Conservation (phyloP, 768 basidiomycete species). For the Amanita rimosa region DNA sequence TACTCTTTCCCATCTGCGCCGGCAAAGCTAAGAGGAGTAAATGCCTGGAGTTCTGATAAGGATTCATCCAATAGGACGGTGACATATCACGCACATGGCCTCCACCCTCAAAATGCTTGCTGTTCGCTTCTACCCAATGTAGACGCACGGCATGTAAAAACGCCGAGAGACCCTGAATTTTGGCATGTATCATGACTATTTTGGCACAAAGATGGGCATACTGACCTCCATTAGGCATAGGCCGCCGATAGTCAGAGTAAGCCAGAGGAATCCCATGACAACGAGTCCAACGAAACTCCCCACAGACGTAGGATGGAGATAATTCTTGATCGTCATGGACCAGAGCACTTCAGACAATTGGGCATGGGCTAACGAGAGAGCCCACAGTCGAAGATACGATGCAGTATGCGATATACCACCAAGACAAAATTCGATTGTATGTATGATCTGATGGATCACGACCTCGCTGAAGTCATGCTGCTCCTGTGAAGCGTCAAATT, state of each 20-base stretch:
- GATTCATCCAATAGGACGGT: slow-evolving; percentile 13
- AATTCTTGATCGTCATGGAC: slow-evolving; percentile 68
- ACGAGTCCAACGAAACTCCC: slow-evolving; percentile 42
- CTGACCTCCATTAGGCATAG: slow-evolving; percentile 94
- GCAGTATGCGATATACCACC: slow-evolving; percentile 98
- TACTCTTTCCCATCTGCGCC: slow-evolving; percentile 26
- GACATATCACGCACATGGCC: slow-evolving; percentile 62
- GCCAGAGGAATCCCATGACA: slow-evolving; percentile 57
- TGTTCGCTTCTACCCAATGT: slow-evolving; percentile 98
- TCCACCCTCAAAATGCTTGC: slow-evolving; percentile 87
- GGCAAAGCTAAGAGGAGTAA: slow-evolving; percentile 38
- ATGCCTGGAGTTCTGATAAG: slow-evolving; percentile 24
- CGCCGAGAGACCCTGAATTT: slow-evolving; percentile 79
- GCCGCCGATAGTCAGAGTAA: slow-evolving; percentile 60
- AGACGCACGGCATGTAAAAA: slow-evolving; percentile 94
- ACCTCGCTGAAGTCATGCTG: slow-evolving; percentile 91
- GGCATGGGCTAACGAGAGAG: slow-evolving; percentile 93
- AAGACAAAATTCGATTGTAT: slow-evolving; percentile 98
- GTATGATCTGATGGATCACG: slow-evolving; percentile 94
- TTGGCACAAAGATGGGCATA: slow-evolving; percentile 12
- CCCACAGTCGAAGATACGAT: slow-evolving; percentile 91
- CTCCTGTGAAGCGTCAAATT: slow-evolving; percentile 30
- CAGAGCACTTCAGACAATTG: slow-evolving; percentile 93
- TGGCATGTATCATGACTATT: slow-evolving; percentile 6
- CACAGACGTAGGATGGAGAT: slow-evolving; percentile 45